Percentiles rank a stretch among this genome's conserved stretches.
phyloP scores from a whole-genome alignment of 805 yeast genomes.

The Ogataea methylovora region DNA sequence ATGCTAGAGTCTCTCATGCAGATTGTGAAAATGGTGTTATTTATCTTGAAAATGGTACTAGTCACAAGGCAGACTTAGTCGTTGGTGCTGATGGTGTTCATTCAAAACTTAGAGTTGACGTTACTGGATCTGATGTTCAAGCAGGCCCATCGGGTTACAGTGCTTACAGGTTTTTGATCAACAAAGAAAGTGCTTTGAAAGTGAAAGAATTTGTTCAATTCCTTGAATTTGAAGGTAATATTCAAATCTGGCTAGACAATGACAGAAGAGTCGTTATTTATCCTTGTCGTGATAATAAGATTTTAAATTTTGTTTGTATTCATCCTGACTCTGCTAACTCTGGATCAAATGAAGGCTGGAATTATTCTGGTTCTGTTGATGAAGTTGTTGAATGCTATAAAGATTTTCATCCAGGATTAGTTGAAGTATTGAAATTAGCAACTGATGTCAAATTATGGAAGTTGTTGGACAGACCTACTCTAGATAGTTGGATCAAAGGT shows the following conservation, averaged over 20 bases:
- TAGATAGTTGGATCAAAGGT: conserved; percentile 18
- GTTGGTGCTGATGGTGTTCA: conserved; percentile 27
- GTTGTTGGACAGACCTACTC: conserved; percentile 19
- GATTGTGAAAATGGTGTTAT: conserved; percentile 17
- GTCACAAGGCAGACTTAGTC: conserved; percentile 18
- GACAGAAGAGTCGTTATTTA: conserved; percentile 19
- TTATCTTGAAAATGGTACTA: conserved; percentile 19
- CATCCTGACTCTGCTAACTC: too few species aligned
- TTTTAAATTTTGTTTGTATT: conserved; percentile 21
- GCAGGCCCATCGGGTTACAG: conserved; percentile 15
- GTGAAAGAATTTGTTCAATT: conserved; percentile 14
- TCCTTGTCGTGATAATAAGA: conserved; percentile 16
- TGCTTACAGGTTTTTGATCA: conserved; percentile 18
- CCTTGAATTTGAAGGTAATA: conserved; percentile 17
- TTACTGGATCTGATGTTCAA: conserved; percentile 14
- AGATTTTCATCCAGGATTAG: conserved; percentile 14
- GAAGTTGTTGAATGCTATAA: conserved; percentile 13
- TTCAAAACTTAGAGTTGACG: conserved; percentile 15
- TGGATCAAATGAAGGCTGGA: conserved; percentile 16
- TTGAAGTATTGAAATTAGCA: conserved; percentile 17
- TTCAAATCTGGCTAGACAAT: conserved; percentile 20
- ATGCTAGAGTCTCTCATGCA: conserved; percentile 15
- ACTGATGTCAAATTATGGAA: conserved; percentile 23
- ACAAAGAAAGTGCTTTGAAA: conserved; percentile 12
- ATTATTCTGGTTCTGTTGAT: conserved; percentile 15